Conservation (phyloP, 768 basidiomycete species). For the Xerocomellus amylosporus region DNA sequence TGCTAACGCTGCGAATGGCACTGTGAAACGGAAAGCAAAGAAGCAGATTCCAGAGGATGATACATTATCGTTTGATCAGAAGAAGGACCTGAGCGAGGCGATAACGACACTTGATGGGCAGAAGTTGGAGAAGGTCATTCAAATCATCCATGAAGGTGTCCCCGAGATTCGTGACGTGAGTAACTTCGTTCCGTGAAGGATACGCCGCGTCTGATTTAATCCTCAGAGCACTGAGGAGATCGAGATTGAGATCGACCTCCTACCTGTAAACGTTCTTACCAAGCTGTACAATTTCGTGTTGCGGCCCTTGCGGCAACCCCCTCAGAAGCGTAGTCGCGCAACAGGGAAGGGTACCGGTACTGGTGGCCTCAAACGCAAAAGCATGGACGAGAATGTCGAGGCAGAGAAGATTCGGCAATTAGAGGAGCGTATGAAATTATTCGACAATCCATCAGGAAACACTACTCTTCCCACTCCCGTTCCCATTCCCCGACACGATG, state of each 20-base stretch:
- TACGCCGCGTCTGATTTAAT: conserved; percentile 12
- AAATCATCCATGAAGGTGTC: conserved; percentile 92
- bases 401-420: conserved; percentile 91
- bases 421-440: conserved; percentile 83
- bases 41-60: conserved; percentile 74
- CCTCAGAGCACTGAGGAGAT: conserved; percentile 92
- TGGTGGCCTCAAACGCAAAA: conserved; percentile 89
- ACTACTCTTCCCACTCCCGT: conserved; percentile 34
- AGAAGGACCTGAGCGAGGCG: conserved; percentile 96
- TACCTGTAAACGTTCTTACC: conserved; percentile 83
- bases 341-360: conserved; percentile 80
- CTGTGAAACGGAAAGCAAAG: conserved; percentile 61
- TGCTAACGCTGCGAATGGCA: conserved; percentile 35
- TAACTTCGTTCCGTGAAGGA: conserved; percentile 17
- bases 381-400: conserved; percentile 96
- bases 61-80: conserved; percentile 90
- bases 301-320: conserved; percentile 67
- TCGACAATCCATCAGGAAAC: conserved; percentile 58
- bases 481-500: conserved; percentile 34
- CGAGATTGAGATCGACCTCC: conserved; percentile 93
- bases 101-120: conserved; percentile 81
- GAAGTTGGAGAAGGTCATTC: conserved; percentile 86
- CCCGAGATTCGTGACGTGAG: conserved; percentile 92
- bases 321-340: conserved; percentile 57
- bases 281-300: conserved; percentile 96